These are phyloP conservation scores for Penicillium steckii DNA, from an alignment of 495 filamentous ascomycete species.

Conservation along the genomic window DNA sequence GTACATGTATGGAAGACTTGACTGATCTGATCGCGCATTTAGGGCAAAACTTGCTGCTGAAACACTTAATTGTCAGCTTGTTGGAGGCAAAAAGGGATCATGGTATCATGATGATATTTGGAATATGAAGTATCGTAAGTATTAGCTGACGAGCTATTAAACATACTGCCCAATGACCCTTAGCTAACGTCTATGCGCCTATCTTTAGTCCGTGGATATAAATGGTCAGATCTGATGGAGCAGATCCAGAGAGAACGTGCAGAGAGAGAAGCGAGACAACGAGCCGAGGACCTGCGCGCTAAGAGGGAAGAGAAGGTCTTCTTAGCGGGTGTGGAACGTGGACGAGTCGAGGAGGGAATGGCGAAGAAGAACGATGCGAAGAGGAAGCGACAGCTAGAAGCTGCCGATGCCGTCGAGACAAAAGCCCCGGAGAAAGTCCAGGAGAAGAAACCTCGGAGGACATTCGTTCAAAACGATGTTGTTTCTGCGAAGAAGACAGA, in stretches of 20 bases:
- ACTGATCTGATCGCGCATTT: not conserved
- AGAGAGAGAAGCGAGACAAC: slow-evolving; percentile 73
- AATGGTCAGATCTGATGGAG: slow-evolving; percentile 66
- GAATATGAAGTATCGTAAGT: slow-evolving; percentile 67
- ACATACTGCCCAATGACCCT: too few relatives aligned
- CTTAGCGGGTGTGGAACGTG: slow-evolving; percentile 75
- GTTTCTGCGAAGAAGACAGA: slow-evolving; percentile 42
- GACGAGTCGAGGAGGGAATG: slow-evolving; percentile 74
- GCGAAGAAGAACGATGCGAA: slow-evolving; percentile 62
- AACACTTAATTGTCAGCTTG: not conserved
- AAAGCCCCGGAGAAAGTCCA: slow-evolving; percentile 3
- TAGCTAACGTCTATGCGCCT: slow-evolving; percentile 28
- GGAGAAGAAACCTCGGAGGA: slow-evolving; percentile 40
- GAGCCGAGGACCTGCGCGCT: slow-evolving; percentile 75
- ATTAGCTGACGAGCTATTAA: not conserved
- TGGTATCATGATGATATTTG: slow-evolving; percentile 94
- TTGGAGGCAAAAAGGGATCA: slow-evolving; percentile 43
- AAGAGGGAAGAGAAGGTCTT: slow-evolving; percentile 84
- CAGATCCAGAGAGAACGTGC: slow-evolving; percentile 79
- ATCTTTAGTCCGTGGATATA: slow-evolving; percentile 24
- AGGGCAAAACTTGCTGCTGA: slow-evolving; percentile 60
- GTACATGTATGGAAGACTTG: slow-evolving; percentile 57
- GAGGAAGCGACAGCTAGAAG: slow-evolving; percentile 39
- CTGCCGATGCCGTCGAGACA: slow-evolving; percentile 15
- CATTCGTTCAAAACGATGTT: slow-evolving; percentile 74